Conservation (phyloP, 208 protist genomes). For the Trypanosoma caninum region DNA sequence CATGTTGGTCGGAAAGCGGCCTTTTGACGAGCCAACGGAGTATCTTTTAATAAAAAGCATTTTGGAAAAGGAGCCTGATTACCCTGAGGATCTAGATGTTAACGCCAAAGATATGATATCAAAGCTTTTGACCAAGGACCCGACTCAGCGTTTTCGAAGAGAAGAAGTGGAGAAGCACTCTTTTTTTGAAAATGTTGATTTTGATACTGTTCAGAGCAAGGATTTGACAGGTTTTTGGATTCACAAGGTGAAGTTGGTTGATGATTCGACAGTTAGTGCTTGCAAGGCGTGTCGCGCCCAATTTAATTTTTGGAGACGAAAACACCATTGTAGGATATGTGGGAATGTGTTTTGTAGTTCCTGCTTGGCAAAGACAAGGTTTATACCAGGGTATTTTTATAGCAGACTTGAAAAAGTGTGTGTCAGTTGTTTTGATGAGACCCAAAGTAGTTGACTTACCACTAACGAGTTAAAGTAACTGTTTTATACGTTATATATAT, state of each 20-base stretch:
- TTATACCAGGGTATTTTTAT: conserved; percentile 44
- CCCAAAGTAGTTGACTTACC: conserved; percentile 6
- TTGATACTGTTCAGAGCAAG: conserved; percentile 36
- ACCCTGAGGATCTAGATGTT: conserved; percentile 56
- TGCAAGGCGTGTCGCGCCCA: conserved; percentile 65
- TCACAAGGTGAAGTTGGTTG: conserved; percentile 78
- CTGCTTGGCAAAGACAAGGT: conserved; percentile 41
- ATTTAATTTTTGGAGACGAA: conserved; percentile 53
- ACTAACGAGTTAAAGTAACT: not conserved
- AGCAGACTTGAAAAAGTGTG: conserved; percentile 46
- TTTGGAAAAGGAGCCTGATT: conserved; percentile 80
- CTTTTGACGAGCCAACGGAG: conserved; percentile 85
- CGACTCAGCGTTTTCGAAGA: conserved; percentile 54
- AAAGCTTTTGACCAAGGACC: conserved; percentile 72
- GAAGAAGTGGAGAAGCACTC: conserved; percentile 72
- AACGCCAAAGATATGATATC: conserved; percentile 73
- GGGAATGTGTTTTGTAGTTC: conserved; percentile 80
- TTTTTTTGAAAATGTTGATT: conserved; percentile 70
- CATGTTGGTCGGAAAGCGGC: conserved; percentile 80
- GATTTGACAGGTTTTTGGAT: conserved; percentile 60
- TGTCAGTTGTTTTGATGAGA: conserved; percentile 23
- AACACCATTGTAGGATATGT: conserved; percentile 84
- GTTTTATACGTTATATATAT: not conserved
- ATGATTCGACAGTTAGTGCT: conserved; percentile 44
- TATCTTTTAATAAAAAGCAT: conserved; percentile 89